Evolutionary conservation across 805 yeast genomes (phyloP).

Genomic region (Candida germanica): DNA sequence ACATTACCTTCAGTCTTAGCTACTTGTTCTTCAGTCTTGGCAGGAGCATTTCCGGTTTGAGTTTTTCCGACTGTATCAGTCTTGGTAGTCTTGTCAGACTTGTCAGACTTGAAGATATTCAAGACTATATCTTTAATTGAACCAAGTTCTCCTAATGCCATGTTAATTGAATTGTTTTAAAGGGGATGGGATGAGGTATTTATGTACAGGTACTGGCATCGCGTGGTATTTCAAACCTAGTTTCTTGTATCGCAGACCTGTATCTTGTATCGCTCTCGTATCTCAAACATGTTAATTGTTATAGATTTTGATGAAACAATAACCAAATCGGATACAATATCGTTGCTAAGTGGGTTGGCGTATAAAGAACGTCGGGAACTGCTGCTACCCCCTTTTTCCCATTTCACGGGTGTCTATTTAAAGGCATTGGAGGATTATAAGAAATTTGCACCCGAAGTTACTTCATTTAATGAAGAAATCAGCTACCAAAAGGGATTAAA

Average conservation of each 20-base stretch:
- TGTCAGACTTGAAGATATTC: background rate
- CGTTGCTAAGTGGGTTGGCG: constrained; percentile 48
- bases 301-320: constrained; percentile 71
- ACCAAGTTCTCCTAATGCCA: background rate
- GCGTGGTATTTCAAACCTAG: too few relatives aligned
- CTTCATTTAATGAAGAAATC: constrained; percentile 39
- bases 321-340: constrained; percentile 53
- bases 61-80: constrained; percentile 7
- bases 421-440: constrained; percentile 4
- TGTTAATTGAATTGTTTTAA: too few relatives aligned
- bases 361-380: constrained; percentile 24
- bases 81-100: background rate
- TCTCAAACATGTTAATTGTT: constrained; percentile 23
- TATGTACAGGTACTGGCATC: too few relatives aligned
- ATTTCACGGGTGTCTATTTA: constrained; percentile 44
- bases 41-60: constrained; percentile 6
- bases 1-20: constrained; percentile 10
- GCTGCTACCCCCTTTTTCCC: constrained; percentile 30
- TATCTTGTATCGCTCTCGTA: background rate
- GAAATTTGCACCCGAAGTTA: constrained; percentile 11
- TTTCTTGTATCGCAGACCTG: background rate
- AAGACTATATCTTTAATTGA: background rate
- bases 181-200: too few relatives aligned
- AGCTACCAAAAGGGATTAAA: constrained; percentile 45
- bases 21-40: constrained; percentile 9